Evolutionary conservation across 169 alveolate genomes (phyloP), one percentile per base, ranked within the genome.

Genomic region (Cryptosporidium meleagridis): DNA sequence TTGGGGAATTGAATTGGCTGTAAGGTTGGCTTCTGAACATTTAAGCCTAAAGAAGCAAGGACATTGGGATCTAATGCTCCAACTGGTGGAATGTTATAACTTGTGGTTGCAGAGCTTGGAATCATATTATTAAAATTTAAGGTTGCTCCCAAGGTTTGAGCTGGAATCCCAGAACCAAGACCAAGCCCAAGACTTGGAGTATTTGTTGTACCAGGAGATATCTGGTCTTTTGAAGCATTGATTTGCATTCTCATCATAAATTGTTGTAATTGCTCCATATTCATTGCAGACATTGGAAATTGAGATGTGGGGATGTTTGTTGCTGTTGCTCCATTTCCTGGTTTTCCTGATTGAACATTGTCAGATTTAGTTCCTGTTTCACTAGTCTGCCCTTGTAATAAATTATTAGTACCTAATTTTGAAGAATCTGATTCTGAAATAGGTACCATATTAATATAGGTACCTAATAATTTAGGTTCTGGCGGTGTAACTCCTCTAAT

Each of bases 1-100:
- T 80, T 80, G 8, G 89, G 89, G 33, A 80, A 62, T 31, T 80
- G 75, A 29, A 80, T 65, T 41, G 89, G 89, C 14, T 80, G 89
- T 41, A 80, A 48, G 1, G 75, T 65, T 21, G 89, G 89, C 18
- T 80, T 80, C 33, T 80, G 89, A 29, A 80, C 75, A 21, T 80
- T 80, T 53, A 80, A 29, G 18, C 89, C 89, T 5, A 65, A 35
- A 26, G 89, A 62, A 26, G 89, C 59, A 31, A 80, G 75, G 5
- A 80, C 33, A 44, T 80, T 80, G 33, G 89, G 89, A 29, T 80
- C 89, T n/a, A 80, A 29, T 2, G 89, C 53, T 23, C 80, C 73
- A 31, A 80, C 89, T 14, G 89, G 89, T 1, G 89, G 89, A 21
- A 80, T 59, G 18, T 61, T 61, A 33, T 35, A 23, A 26, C 26